Conservation (phyloP, 148 eudicot species). For the Heliamphora exappendiculata region DNA sequence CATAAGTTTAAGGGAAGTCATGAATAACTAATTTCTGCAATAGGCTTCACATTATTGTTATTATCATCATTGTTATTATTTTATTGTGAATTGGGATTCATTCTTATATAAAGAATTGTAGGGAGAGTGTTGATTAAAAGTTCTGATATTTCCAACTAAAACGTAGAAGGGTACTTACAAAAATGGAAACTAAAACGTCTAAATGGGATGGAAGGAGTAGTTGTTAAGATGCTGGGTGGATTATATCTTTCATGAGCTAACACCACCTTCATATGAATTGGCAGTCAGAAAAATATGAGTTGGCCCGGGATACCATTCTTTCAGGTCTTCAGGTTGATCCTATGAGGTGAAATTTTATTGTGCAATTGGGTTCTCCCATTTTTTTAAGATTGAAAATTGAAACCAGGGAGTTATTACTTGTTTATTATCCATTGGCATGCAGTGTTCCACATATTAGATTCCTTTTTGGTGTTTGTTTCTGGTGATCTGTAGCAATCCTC, state of each 20-base stretch:
- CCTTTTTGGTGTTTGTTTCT: constrained; percentile 20
- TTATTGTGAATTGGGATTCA: background rate
- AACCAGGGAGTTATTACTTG: background rate
- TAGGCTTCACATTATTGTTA: too few species aligned
- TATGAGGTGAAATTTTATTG: constrained; percentile 41
- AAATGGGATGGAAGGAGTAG: background rate
- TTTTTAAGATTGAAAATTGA: background rate
- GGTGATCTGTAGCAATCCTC: constrained; percentile 48
- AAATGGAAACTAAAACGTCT: background rate
- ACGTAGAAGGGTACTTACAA: background rate
- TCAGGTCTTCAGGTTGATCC: constrained; percentile 92
- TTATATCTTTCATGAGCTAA: constrained; percentile 1
- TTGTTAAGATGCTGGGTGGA: background rate
- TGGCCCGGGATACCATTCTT: constrained; percentile 57
- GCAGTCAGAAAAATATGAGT: constrained; percentile 81
- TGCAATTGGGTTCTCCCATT: background rate
- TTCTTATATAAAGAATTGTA: background rate
- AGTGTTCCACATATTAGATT: background rate
- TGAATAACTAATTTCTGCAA: too few species aligned
- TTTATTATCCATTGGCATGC: background rate
- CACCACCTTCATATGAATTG: constrained; percentile 15
- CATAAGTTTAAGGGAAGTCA: background rate
- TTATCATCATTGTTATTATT: too few species aligned
- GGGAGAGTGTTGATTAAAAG: background rate
- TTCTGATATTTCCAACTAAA: background rate